Evolutionary conservation across 1,284 basidiomycete genomes (phyloP), one percentile per base, ranked within the genome.

Genomic region (Ceratobasidium sp.): DNA sequence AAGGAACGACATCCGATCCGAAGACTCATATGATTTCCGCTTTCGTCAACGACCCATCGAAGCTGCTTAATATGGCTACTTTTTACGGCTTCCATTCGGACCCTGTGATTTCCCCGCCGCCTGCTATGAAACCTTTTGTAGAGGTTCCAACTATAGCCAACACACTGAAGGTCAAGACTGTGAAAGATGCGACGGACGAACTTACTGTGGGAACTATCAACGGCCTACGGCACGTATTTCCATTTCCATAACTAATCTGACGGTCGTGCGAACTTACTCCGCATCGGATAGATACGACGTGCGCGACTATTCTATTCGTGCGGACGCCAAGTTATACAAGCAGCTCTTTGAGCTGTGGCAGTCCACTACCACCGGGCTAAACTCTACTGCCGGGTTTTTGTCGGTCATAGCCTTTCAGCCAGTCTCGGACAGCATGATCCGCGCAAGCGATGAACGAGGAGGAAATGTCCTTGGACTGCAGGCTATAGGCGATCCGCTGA

Each of bases 331-430:
- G n/a, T 25, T 57, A 7, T 57, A 22, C 25, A 57, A 57, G 32
- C n/a, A 43, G 13, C 27, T 57, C 2, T 57, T 57, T 25, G 38
- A 40, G 34, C 20, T 57, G 7, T 57, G 35, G 12, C 38, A 40
- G 1, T 27, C 20, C n/a, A 42, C 8, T n/a, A 43, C 55, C 2
- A 25, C 55, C 13, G n/a, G 29, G 17, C 55, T 57, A 25, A 43
- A 42, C 55, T 40, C 38, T 20, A 57, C 55, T 27, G 35, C 55
- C 22, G 55, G 55, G 13, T 57, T 2, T 17, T 15, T 40, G 15
- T 57, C 55, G 17, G 55, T n/a, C 38, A 57, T 57, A 7, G 55
- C 55, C 12, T 57, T 57, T 43, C 55, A 57, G 17, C 55, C 55
- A 3, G 42, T 57, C 8, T 57, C 40, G 35, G 42, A 57, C 27